phyloP scores from a whole-genome alignment of 75 land plant species.

The Pinus taeda region DNA sequence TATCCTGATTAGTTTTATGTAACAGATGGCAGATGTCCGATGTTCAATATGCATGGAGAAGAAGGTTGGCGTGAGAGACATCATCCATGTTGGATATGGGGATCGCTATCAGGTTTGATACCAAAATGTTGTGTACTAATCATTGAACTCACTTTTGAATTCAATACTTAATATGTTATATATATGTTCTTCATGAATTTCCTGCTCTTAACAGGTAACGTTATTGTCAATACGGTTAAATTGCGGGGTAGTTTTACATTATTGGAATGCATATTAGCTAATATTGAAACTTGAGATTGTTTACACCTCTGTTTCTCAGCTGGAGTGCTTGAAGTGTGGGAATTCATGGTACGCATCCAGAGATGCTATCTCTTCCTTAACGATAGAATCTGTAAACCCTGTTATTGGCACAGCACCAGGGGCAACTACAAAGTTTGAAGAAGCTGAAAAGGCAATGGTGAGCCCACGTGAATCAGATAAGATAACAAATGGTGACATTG shows the following conservation, averaged over 20 bases:
- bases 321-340: conserved; percentile 91
- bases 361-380: conserved; percentile 71
- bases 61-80: conserved; percentile 84
- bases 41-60: conserved; percentile 75
- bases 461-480: conserved; percentile 56
- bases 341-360: conserved; percentile 89
- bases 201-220: not conserved
- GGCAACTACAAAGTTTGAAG: conserved; percentile 91
- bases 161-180: not conserved
- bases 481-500: conserved; percentile 7
- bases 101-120: conserved; percentile 80
- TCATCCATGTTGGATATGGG: conserved; percentile 83
- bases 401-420: conserved; percentile 75
- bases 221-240: not conserved
- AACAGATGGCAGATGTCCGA: conserved; percentile 89
- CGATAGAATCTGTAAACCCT: conserved; percentile 47
- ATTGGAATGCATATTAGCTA: not conserved
- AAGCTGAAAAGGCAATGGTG: conserved; percentile 55
- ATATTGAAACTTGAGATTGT: conserved; percentile 5
- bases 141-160: not conserved
- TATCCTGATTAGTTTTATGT: not conserved
- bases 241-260: not conserved
- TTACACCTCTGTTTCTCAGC: conserved; percentile 29
- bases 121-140: not conserved
- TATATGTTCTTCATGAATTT: not conserved